Conservation (phyloP, 495 filamentous ascomycete genomes). For the Neurospora tetraspora region DNA sequence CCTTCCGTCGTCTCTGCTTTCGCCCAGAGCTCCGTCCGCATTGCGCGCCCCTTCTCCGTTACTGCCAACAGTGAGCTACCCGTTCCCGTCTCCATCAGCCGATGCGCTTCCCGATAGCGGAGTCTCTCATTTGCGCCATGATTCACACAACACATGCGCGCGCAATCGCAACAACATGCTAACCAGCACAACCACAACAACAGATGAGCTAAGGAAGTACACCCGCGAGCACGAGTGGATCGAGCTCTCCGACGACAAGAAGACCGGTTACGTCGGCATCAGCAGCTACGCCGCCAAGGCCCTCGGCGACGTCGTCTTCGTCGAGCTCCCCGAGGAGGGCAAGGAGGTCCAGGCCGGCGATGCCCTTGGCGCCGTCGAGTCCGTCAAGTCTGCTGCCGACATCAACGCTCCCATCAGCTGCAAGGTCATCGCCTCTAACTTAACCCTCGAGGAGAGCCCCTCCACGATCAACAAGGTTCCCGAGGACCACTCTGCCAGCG, state of each 20-base stretch:
- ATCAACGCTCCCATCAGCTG: constrained; percentile 82
- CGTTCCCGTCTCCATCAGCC: not conserved
- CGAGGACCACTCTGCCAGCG: constrained; percentile 55
- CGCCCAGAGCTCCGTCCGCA: constrained; percentile 22
- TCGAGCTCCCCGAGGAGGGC: constrained; percentile 71
- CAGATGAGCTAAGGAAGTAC: constrained; percentile 68
- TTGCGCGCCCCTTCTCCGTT: constrained; percentile 32
- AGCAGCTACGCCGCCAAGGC: constrained; percentile 80
- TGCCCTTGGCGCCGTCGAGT: constrained; percentile 87
- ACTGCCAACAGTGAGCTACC: constrained; percentile 32
- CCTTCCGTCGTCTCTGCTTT: constrained; percentile 30
- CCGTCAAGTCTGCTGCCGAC: constrained; percentile 93
- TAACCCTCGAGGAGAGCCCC: constrained; percentile 69
- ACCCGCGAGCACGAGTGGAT: constrained; percentile 99
- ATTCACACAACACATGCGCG: not conserved
- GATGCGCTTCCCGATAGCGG: not conserved
- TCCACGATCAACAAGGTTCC: constrained; percentile 76
- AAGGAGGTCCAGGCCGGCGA: constrained; percentile 59
- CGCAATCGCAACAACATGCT: not conserved
- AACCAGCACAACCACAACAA: not conserved
- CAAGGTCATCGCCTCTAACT: constrained; percentile 62
- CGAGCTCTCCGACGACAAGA: constrained; percentile 67
- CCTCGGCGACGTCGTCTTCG: constrained; percentile 92
- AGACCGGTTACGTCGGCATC: constrained; percentile 68
- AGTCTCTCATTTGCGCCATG: not conserved